A percentile compares a stretch with the other conserved stretches of the same genome.
phyloP scores from a whole-genome alignment of 257 asterid species.

The Solanum acaule region DNA sequence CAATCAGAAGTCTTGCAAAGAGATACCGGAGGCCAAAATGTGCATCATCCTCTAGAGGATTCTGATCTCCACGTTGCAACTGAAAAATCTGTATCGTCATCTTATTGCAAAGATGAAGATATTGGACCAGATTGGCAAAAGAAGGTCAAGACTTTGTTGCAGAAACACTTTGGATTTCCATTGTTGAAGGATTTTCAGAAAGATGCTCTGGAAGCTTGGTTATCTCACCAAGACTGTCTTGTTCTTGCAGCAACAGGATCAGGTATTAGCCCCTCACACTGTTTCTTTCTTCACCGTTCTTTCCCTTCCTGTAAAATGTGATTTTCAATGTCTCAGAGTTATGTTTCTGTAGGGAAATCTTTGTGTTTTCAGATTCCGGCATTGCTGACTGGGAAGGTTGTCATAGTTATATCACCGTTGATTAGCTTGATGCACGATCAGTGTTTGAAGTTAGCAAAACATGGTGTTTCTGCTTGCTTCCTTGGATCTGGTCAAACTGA shows the following conservation, averaged over 20 bases:
- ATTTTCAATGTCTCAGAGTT: conserved; percentile 2
- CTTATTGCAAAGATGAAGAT: conserved; percentile 20
- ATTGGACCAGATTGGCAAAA: conserved; percentile 46
- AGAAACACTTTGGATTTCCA: conserved; percentile 46
- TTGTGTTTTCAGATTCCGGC: conserved; percentile 76
- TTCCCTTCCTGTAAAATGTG: neutral
- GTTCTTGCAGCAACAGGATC: conserved; percentile 87
- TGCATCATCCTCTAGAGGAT: conserved; percentile 4
- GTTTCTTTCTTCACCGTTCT: neutral
- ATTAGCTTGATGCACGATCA: conserved; percentile 92
- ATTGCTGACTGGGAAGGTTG: conserved; percentile 62
- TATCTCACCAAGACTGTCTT: conserved; percentile 51
- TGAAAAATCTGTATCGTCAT: conserved; percentile 1
- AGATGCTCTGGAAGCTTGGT: conserved; percentile 67
- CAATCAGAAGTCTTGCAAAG: conserved; percentile 8
- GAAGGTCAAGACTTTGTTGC: conserved; percentile 24
- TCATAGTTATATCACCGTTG: conserved; percentile 66
- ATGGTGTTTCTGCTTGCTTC: conserved; percentile 69
- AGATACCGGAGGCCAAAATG: conserved; percentile 8
- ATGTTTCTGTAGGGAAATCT: conserved; percentile 53
- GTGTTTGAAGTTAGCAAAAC: conserved; percentile 57
- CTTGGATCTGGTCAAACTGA: conserved; percentile 78
- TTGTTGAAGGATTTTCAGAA: conserved; percentile 58
- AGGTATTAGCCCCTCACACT: conserved; percentile 29
- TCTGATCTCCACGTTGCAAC: conserved; percentile 1